Evolutionary conservation across 2,329 filamentous ascomycete genomes (phyloP), one percentile per base, ranked within the genome.

Genomic region (Drechslerella coelobrocha): DNA sequence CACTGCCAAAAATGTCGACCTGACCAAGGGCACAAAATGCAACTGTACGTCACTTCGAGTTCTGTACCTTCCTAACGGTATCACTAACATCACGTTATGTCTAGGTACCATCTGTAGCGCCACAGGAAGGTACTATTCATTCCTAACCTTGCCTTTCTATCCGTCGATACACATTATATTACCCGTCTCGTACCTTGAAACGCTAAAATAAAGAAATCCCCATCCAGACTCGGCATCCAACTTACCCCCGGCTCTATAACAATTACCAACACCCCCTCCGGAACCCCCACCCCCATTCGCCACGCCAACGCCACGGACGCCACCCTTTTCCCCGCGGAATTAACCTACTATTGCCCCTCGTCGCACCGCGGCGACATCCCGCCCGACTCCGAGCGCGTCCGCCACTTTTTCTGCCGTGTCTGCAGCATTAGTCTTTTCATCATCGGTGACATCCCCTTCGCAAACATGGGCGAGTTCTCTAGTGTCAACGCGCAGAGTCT

Each of bases 391-490:
- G 66, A 71, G 41, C 53, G 34, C 27, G 48, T 23, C 31, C 66
- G 66, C n/a, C 54, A 71, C 29, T 60, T 48, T 52, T 71, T 71
- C 54, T 71, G 59, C 41, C 62, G 57, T 19, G 50, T 43, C 14
- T 63, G 66, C 66, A 60, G 66, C 23, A 54, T 31, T 47, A 59
- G 50, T 17, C 47, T 71, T 4, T 63, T 71, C 52, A 60, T 63
- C 66, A 39, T 71, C n/a, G 59, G 53, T 3, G 52, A 62, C 17
- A 48, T 69, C 17, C 52, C 57, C 2, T 10, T 26, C n/a, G 21
- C 43, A 2, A 34, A 51, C 34, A 59, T 61, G 26, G 59, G 66
- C 2, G 66, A 63, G 47, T 59, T 57, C 1, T 12, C 34, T 6
- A 31, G 53, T n/a, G 23, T 71, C 10, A 71, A 71, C 34, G 12